Conservation (phyloP, 139 green algal genomes). For the Trebouxia sp. region DNA sequence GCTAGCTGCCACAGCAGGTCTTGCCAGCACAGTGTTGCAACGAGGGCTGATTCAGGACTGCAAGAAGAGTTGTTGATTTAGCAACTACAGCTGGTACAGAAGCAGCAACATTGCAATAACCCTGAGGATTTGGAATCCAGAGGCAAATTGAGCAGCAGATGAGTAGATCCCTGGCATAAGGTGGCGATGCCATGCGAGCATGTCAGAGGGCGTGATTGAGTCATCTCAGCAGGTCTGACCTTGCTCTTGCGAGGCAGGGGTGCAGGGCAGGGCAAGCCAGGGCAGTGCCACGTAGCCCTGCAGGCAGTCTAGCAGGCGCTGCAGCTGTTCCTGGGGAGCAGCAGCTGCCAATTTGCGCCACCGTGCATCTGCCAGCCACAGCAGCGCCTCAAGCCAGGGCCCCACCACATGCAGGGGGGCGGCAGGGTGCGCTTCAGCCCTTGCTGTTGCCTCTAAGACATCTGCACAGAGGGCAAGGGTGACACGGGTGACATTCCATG, state of each 20-base stretch:
- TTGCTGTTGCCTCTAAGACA: slow-evolving; percentile 2
- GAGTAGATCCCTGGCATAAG: too few relatives aligned
- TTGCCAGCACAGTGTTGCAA: too few relatives aligned
- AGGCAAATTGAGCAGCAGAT: too few relatives aligned
- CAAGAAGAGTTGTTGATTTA: too few relatives aligned
- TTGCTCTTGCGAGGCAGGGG: neutral
- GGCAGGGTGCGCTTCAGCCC: neutral
- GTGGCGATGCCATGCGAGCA: too few relatives aligned
- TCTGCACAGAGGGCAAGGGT: neutral
- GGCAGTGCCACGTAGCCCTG: slow-evolving; percentile 17
- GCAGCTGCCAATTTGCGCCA: slow-evolving; percentile 47
- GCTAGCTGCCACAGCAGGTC: too few relatives aligned
- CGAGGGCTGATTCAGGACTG: too few relatives aligned
- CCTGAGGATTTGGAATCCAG: too few relatives aligned
- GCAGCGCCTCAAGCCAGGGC: slow-evolving; percentile 45
- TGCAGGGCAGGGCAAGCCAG: slow-evolving; percentile 11
- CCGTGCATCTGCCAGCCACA: slow-evolving; percentile 47
- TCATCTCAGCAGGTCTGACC: neutral
- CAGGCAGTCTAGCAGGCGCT: slow-evolving; percentile 12
- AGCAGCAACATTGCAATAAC: too few relatives aligned
- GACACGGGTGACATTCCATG: too few relatives aligned
- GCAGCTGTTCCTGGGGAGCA: slow-evolving; percentile 5
- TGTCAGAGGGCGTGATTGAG: too few relatives aligned
- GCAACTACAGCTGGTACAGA: too few relatives aligned
- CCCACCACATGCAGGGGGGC: slow-evolving; percentile 33